These are phyloP conservation scores for Bondarzewia mesenterica DNA, from an alignment of 1,284 basidiomycete species.

Conservation along the genomic window DNA sequence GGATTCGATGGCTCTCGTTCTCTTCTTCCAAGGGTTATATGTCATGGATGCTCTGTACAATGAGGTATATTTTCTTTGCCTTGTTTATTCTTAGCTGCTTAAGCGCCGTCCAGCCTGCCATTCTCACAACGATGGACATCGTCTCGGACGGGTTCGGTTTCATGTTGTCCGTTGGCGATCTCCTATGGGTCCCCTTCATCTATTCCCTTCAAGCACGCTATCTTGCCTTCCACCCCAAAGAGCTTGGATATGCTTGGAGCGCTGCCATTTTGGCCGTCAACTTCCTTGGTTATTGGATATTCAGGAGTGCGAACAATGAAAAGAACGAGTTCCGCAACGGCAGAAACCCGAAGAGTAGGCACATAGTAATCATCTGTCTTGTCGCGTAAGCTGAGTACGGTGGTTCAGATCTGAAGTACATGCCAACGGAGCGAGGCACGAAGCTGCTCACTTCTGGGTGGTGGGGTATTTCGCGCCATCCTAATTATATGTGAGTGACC, in stretches of 20 bases:
- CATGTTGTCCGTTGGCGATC: conserved; percentile 94
- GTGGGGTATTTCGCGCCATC: conserved; percentile 95
- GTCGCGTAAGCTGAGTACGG: conserved; percentile 1
- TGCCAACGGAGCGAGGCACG: conserved; percentile 82
- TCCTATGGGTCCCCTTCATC: conserved; percentile 92
- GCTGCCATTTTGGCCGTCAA: conserved; percentile 64
- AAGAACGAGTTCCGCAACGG: conserved; percentile 96
- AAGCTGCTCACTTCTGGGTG: conserved; percentile 93
- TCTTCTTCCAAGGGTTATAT: conserved; percentile 86
- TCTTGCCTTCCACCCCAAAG: conserved; percentile 81
- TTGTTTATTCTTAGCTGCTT: background rate
- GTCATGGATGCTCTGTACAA: conserved; percentile 83
- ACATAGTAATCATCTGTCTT: background rate
- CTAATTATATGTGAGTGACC: conserved; percentile 75
- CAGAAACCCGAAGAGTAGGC: conserved; percentile 82
- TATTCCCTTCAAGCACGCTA: conserved; percentile 94
- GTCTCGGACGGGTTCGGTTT: conserved; percentile 97
- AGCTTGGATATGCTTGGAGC: conserved; percentile 65
- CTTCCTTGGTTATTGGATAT: conserved; percentile 83
- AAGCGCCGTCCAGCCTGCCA: conserved; percentile 46
- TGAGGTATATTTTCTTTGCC: conserved; percentile 50
- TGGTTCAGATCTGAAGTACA: conserved; percentile 62
- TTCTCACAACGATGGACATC: conserved; percentile 97
- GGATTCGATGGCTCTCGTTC: conserved; percentile 88
- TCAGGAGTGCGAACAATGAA: conserved; percentile 84